Evolutionary conservation across 768 basidiomycete species (phyloP).

Genomic region (Serendipita sp.): DNA sequence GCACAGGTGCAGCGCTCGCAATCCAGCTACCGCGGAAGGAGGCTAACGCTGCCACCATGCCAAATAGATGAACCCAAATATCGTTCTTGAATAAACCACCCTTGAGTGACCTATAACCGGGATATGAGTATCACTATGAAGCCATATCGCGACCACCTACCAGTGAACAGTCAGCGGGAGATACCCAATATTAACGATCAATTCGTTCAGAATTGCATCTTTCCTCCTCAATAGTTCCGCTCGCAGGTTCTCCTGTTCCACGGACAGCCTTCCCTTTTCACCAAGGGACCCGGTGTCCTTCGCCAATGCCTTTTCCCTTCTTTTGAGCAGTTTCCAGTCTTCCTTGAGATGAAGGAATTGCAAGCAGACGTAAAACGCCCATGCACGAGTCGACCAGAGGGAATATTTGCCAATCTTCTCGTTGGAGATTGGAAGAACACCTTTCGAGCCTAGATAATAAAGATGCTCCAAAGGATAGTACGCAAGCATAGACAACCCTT

Average conservation of each 20-base stretch:
- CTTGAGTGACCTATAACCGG: slow-evolving; percentile 41
- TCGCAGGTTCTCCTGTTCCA: background rate
- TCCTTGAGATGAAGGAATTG: slow-evolving; percentile 61
- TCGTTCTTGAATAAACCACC: slow-evolving; percentile 52
- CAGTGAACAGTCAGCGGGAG: slow-evolving; percentile 78
- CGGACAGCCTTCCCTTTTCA: slow-evolving; percentile 15
- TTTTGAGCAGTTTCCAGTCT: slow-evolving; percentile 43
- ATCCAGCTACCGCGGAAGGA: slow-evolving; percentile 60
- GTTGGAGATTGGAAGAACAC: slow-evolving; percentile 44
- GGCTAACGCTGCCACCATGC: slow-evolving; percentile 35
- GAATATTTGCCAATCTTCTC: slow-evolving; percentile 25
- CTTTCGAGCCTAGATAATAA: slow-evolving; percentile 48
- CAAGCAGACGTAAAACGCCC: slow-evolving; percentile 64
- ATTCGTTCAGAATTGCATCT: slow-evolving; percentile 55
- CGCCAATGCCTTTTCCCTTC: slow-evolving; percentile 36
- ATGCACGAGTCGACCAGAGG: slow-evolving; percentile 65
- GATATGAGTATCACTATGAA: background rate
- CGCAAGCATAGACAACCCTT: slow-evolving; percentile 57
- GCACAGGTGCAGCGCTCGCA: slow-evolving; percentile 37
- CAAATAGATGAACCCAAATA: slow-evolving; percentile 33
- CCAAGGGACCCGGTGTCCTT: slow-evolving; percentile 16
- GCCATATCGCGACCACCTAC: slow-evolving; percentile 26
- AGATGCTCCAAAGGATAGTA: slow-evolving; percentile 73
- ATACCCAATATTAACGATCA: slow-evolving; percentile 56
- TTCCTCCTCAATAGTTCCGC: slow-evolving; percentile 26